phyloP scores from a whole-genome alignment of 257 asterid genomes.

The Echium plantagineum region DNA sequence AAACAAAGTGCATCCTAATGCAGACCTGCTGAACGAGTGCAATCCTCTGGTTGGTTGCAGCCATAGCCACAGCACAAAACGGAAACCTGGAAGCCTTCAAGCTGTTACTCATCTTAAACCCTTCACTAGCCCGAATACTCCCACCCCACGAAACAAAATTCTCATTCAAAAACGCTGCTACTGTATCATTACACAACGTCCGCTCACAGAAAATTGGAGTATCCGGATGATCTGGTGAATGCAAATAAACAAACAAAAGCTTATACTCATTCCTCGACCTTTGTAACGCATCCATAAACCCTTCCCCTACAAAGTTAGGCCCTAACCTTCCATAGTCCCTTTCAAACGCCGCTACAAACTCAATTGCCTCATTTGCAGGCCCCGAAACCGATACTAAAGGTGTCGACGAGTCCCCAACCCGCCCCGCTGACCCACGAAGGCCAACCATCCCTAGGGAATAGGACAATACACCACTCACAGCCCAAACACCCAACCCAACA shows the following conservation, averaged over 20 bases:
- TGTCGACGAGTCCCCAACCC: constrained; percentile 28
- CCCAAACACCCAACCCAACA: constrained; percentile 83
- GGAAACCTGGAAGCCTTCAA: constrained; percentile 94
- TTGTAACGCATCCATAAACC: constrained; percentile 93
- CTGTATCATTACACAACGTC: constrained; percentile 57
- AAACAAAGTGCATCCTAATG: neutral
- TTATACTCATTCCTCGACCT: constrained; percentile 80
- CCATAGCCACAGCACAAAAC: constrained; percentile 92
- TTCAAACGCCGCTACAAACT: constrained; percentile 53
- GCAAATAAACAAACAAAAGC: constrained; percentile 86
- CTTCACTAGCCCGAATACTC: constrained; percentile 89
- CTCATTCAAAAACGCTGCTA: constrained; percentile 70
- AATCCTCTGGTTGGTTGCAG: constrained; percentile 94
- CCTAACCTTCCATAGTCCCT: constrained; percentile 52
- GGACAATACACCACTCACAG: constrained; percentile 72
- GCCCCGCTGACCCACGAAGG: constrained; percentile 19
- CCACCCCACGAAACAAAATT: constrained; percentile 96
- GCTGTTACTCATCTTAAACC: constrained; percentile 97
- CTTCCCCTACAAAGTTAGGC: constrained; percentile 68
- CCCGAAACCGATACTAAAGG: constrained; percentile 55
- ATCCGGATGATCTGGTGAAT: constrained; percentile 93
- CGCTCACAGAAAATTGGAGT: constrained; percentile 60
- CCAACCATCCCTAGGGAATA: constrained; percentile 72
- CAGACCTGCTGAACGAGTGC: constrained; percentile 89
- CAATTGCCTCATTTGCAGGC: constrained; percentile 59